phyloP scores from a whole-genome alignment of 768 basidiomycete species.

The Leccinum aurantiacum region DNA sequence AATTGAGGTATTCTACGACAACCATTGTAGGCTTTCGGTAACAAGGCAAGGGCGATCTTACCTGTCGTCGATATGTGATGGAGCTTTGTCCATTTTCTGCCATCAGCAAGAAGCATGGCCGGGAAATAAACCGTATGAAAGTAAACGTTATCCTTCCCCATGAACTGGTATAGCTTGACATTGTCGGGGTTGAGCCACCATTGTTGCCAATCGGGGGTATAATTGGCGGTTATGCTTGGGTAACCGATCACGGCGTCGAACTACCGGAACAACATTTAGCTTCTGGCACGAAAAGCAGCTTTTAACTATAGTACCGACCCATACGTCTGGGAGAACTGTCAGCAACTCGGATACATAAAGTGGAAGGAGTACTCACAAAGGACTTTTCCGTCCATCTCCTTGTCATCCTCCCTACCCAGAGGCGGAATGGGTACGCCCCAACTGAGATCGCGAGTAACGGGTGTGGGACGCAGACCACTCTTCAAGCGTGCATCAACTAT shows the following conservation, averaged over 20 bases:
- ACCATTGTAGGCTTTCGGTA: not conserved
- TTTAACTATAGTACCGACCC: conserved; percentile 56
- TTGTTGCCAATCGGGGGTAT: conserved; percentile 90
- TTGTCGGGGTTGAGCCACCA: conserved; percentile 97
- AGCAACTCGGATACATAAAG: conserved; percentile 6
- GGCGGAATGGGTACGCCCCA: conserved; percentile 96
- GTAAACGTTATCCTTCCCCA: conserved; percentile 99
- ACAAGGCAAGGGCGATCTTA: conserved; percentile 32
- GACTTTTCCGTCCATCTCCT: conserved; percentile 92
- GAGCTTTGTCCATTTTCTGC: conserved; percentile 88
- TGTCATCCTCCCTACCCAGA: conserved; percentile 64
- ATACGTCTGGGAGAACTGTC: conserved; percentile 64
- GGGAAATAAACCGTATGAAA: conserved; percentile 98
- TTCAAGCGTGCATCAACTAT: conserved; percentile 88
- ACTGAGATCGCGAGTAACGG: conserved; percentile 88
- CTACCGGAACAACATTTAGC: conserved; percentile 41
- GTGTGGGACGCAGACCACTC: conserved; percentile 81
- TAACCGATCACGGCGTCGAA: conserved; percentile 98
- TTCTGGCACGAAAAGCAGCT: not conserved
- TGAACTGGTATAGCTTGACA: conserved; percentile 94
- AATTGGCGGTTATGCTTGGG: conserved; percentile 93
- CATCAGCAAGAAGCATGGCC: conserved; percentile 84
- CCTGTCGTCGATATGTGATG: conserved; percentile 96
- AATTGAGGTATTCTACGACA: conserved; percentile 86
- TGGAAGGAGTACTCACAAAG: conserved; percentile 66